Base-by-base conservation (phyloP, 257 asterid species). In the Solanum gandarillasii region DNA sequence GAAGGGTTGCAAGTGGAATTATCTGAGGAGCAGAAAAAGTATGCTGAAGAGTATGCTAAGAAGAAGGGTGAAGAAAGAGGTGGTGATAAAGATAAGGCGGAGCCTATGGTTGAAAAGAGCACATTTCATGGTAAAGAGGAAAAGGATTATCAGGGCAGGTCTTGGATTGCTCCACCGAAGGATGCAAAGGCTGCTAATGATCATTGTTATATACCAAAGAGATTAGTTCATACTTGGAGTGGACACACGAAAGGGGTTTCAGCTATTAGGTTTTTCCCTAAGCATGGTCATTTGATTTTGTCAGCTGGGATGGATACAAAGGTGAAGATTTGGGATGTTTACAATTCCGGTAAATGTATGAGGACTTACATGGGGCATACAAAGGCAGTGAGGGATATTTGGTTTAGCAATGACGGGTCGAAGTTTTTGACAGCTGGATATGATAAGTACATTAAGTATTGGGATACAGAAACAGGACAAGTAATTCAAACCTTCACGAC, bases 391-490 rank as follows among this genome's bases (percentile, higher is more conserved):
- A 91, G 98, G 60, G 99, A 97, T 92, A 92, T 97, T 65, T 97
- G 98, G 93, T 97, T 97, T 87, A 93, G 94, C 88, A 97, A 96
- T 41, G 99, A 96, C 41, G 99, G 99, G 85, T 83, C 94, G 2
- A 97, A 96, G 94, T 97, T 97, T 72, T 93, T 97, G 93, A 93
- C 98, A 78, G 99, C 99, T 23, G 95, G 98, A 23, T 97, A 95
- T 91, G 99, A 97, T 89, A 97, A 96, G 94, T 93, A 96, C 83
- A 96, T 97, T 23, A 97, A 97, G 95, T 97, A 97, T 88, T 97
- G 99, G 99, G 99, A 97, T 91, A 96, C 99, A 0, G 99, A 97
- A 90, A 97, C 99, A 0, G 99, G 99, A 89, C 98, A 97, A 87
- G 99, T 95, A 87, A 96, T 97, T 89, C 96, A 98, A 0, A 94